These are phyloP conservation scores for Fusarium albosuccineum DNA, from an alignment of 2,329 filamentous ascomycete species.

Conservation along the genomic window DNA sequence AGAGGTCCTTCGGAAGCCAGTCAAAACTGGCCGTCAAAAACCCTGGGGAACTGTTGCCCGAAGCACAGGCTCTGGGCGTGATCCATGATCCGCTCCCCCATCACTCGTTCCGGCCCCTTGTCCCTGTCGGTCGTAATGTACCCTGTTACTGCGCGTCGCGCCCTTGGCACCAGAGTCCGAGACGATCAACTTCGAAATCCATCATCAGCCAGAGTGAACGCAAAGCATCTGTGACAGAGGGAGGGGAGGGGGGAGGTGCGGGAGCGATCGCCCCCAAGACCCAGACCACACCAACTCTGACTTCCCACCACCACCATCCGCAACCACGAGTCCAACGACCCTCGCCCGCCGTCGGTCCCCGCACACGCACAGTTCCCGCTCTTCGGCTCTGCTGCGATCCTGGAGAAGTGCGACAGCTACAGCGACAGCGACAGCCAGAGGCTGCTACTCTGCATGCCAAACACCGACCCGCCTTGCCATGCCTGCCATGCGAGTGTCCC, in stretches of 20 bases:
- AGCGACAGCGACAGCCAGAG: slow-evolving; percentile 21
- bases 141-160: slow-evolving; percentile 11
- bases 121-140: slow-evolving; percentile 23
- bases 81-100: slow-evolving; percentile 19
- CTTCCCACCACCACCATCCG: slow-evolving; percentile 12
- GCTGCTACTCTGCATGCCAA: slow-evolving; percentile 27
- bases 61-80: slow-evolving; percentile 5
- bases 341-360: slow-evolving; percentile 28
- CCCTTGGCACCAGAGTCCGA: slow-evolving; percentile 1
- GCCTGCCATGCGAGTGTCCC: slow-evolving; percentile 27
- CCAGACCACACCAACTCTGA: slow-evolving; percentile 43
- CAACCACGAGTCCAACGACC: slow-evolving; percentile 29
- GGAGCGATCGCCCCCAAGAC: slow-evolving; percentile 51
- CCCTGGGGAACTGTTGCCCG: slow-evolving; percentile 13
- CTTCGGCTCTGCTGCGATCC: slow-evolving; percentile 32
- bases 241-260: slow-evolving; percentile 47
- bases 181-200: neutral
- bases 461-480: slow-evolving; percentile 25
- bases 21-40: slow-evolving; percentile 16
- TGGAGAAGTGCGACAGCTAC: slow-evolving; percentile 27
- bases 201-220: slow-evolving; percentile 6
- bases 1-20: neutral
- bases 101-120: slow-evolving; percentile 9
- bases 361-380: slow-evolving; percentile 42
- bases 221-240: slow-evolving; percentile 4